Base-by-base conservation (phyloP, 2,329 filamentous ascomycete species). In the Aspergillus sojae region DNA sequence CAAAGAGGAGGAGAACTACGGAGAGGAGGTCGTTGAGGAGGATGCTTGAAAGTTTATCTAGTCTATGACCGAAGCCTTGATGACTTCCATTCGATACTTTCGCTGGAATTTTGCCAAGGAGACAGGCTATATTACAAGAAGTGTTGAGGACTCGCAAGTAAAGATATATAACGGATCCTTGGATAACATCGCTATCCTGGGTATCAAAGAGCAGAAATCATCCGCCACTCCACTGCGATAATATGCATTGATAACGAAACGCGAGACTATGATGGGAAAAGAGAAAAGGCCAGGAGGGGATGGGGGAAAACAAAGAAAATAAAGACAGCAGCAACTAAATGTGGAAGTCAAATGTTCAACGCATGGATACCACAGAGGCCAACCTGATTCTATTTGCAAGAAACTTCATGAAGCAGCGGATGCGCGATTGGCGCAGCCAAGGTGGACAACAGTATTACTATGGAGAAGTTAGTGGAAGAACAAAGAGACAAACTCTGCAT, bases 1-100 rank as follows among this genome's bases (percentile, higher is more conserved):
- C 55, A 78, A 79, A 59, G 81, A 83, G 60, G 82, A 83, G 64
- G 84, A 86, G 66, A 85, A 93, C 74, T 96, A 97, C 74, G 93
- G 93, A 55, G 93, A 96, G 77, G 93, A 96, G 76, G 86, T 89
- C 28, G 81, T 86, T 14, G 88, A 89, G 57, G 89, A 91, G 48
- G 89, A 91, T 61, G 86, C 86, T 58, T 75, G 72, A 55, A 65
- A 39, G 6, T 54, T 4, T 19, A 34, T 54, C 19, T 57, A 39
- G 32, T 63, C 45, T 57, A 61, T 61, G 58, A 57, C 71, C 71
- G 61, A 26, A 50, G 50, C 56, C 55, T 19, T 54, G 21, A 60
- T 62, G 28, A 60, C 16, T 19, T 39, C 52, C 5, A 26, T 39
- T 34, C 30, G 12, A 39, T n/a, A 55, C 16, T 12, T 54, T 39